phyloP scores from a whole-genome alignment of 768 basidiomycete species.

The Trametopsis cervina region DNA sequence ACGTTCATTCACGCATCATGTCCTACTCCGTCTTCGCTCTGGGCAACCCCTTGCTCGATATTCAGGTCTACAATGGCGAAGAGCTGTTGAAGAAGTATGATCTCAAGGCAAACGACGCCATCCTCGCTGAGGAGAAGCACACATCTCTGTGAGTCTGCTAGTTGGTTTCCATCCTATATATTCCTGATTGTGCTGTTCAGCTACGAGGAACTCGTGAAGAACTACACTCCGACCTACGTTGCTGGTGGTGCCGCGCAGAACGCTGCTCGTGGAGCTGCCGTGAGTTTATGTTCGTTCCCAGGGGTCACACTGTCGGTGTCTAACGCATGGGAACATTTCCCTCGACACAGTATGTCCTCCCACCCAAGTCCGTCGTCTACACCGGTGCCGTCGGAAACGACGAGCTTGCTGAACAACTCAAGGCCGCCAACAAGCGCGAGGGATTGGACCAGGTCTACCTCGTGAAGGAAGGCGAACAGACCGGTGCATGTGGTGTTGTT shows the following conservation, averaged over 20 bases:
- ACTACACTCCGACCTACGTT: slow-evolving; percentile 79
- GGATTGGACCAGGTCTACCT: slow-evolving; percentile 85
- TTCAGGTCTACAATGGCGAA: slow-evolving; percentile 87
- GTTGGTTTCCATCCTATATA: background rate
- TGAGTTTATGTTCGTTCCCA: slow-evolving; percentile 33
- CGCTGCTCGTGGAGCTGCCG: slow-evolving; percentile 92
- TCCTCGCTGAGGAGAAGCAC: slow-evolving; percentile 89
- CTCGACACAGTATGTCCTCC: slow-evolving; percentile 73
- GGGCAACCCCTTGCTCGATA: slow-evolving; percentile 95
- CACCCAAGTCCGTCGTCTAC: slow-evolving; percentile 84
- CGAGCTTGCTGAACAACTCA: slow-evolving; percentile 82
- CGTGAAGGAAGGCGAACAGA: slow-evolving; percentile 80
- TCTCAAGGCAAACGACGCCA: slow-evolving; percentile 92
- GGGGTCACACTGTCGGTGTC: background rate
- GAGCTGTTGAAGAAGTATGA: slow-evolving; percentile 81
- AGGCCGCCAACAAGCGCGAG: slow-evolving; percentile 86
- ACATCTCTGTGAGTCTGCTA: slow-evolving; percentile 58
- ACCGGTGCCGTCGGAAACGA: slow-evolving; percentile 93
- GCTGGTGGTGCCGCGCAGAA: slow-evolving; percentile 98
- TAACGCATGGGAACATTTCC: background rate
- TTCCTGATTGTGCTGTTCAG: slow-evolving; percentile 32
- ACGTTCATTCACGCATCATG: slow-evolving; percentile 24
- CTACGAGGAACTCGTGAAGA: slow-evolving; percentile 80
- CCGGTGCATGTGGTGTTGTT: slow-evolving; percentile 94
- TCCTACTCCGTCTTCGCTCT: slow-evolving; percentile 76